phyloP scores from a whole-genome alignment of 2,329 filamentous ascomycete species.

The Cladophialophora psammophila region DNA sequence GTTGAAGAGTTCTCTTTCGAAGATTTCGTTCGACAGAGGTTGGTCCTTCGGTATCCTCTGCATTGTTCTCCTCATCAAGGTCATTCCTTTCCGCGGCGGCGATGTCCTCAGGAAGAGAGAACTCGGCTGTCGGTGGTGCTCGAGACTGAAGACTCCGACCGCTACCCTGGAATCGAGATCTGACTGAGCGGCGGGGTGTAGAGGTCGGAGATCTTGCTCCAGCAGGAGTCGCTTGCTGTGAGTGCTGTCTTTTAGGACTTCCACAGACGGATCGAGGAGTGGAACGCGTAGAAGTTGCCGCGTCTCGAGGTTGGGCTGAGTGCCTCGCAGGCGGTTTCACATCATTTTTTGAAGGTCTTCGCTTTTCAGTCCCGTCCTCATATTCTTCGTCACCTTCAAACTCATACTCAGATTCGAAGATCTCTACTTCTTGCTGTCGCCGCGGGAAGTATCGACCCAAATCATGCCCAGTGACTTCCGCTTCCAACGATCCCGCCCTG shows the following conservation, averaged over 20 bases:
- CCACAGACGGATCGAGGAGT: background rate
- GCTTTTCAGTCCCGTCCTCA: background rate
- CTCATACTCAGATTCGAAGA: background rate
- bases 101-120: background rate
- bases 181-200: background rate
- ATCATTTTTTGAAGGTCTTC: conserved; percentile 6
- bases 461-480: background rate
- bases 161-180: background rate
- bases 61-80: background rate
- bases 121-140: background rate
- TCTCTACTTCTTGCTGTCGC: background rate
- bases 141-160: background rate
- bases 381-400: background rate
- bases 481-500: background rate
- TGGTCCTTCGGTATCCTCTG: background rate
- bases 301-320: background rate
- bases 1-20: conserved; percentile 32
- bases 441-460: background rate
- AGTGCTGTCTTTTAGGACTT: background rate
- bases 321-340: conserved; percentile 7
- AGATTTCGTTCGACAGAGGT: conserved; percentile 15
- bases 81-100: background rate
- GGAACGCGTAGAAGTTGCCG: background rate
- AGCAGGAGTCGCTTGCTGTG: background rate
- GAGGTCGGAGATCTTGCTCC: background rate